Base-by-base conservation (phyloP, 306 rosid species). In the Cucurbita ficifolia region DNA sequence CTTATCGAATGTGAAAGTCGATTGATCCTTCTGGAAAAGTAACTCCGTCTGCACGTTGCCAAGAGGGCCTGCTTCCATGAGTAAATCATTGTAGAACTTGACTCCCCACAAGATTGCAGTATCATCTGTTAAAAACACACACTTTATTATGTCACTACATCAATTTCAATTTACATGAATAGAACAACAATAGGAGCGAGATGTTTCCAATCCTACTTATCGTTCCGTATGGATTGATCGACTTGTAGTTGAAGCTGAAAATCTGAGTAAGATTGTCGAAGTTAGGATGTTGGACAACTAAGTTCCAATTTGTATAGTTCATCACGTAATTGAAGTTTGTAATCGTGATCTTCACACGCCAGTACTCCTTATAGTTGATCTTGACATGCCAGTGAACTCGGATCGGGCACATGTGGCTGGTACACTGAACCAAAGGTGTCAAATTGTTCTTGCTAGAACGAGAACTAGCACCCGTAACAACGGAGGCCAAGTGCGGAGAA, bases 301-400 rank as follows among this genome's bases (percentile, higher is more conserved):
- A 21, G 83, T 90, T 90, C 98, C 98, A 93, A 18, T 86, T 78
- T 2, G 98, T 76, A 75, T 90, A 90, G 61, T 93, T 93, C 90
- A 80, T 85, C 79, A 81, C 56, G 82, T 88, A 86, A 76, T 93
- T 89, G 83, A 93, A 93, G 81, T 93, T 93, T 75, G 94, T 87
- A 70, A 93, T 39, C 4, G 96, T 88, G 76, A 93, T 75, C 85
- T 93, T 93, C 73, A 85, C 98, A 0, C 97, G 88, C 97, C 97
- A 93, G 52, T 93, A 93, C 75, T 87, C 86, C 80, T 81, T 77
- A 87, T 93, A 93, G 83, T 88, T 90, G 33, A 83, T 65, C 79
- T 93, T 93, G 56, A 93, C 78, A 13, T 93, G 97, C 98, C 98
- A 93, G 81, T 93, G 98, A 78, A 93, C 80, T 77, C 97, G 87